Evolutionary conservation across 1,284 basidiomycete species (phyloP), one percentile per base, ranked within the genome.

Genomic region (Tilletia walkeri): DNA sequence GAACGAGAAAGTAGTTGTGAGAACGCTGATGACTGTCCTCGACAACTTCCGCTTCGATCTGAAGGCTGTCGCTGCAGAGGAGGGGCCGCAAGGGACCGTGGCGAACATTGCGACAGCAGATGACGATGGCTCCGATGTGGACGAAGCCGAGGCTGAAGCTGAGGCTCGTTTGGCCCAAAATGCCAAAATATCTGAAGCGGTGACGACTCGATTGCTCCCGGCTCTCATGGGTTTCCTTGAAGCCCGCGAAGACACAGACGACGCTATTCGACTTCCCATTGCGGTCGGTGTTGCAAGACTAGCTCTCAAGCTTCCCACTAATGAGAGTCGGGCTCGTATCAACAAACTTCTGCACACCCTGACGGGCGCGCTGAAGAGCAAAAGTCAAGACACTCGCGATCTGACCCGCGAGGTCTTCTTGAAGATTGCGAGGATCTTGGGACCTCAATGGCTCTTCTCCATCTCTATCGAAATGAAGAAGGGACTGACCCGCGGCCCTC

Each of bases 311-410:
- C 88, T 99, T 20, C 94, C 96, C 0, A 85, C 85, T n/a, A 85
- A 86, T 2, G 85, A 86, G 0, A 74, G 75, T 24, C 59, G 72
- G 67, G 67, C 67, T 12, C 93, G 97, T 78, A 88, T 95, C 53
- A 86, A 89, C 0, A 89, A 91, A 54, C 86, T 98, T 6, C 84
- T 99, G 73, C 95, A 92, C 1, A 89, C 91, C 16, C 87, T 97
- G 63, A 90, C 90, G 69, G 94, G 96, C 80, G 90, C 93, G 59
- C 87, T 99, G 69, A 90, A 93, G 12, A 94, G 93, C 84, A 92
- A 90, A 80, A 94, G 94, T 30, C 94, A 96, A 82, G 94, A 97
- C 77, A 95, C 94, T 0, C 88, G 96, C 70, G 94, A 98, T 79
- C 87, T 95, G 49, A 89, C 91, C 2, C 88, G 94, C 14, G 92